Base-by-base conservation (phyloP, 2,329 filamentous ascomycete species). In the Colletotrichum falcatum region DNA sequence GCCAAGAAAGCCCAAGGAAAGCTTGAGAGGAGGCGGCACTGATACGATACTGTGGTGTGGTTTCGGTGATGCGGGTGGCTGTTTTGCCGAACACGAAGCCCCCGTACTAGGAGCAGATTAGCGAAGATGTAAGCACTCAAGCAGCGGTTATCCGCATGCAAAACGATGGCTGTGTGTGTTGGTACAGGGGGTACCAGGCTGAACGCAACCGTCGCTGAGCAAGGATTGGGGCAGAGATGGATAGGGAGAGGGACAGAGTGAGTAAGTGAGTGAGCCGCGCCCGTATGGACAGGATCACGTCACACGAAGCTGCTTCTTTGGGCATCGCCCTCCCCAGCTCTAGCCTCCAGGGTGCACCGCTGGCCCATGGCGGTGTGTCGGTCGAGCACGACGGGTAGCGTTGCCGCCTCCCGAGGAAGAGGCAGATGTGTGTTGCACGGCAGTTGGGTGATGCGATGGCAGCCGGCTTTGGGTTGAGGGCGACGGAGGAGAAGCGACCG, bases 61-160 rank as follows among this genome's bases (percentile, higher is more conserved):
- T 61, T 59, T 56, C 37, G 65, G 60, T 51, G 61, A 58, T 28
- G 65, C 42, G 61, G 61, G 61, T 62, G 65, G 71, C 65, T 61
- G 65, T 26, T 20, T 39, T 68, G 56, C 63, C 62, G 37, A 48
- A 39, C 46, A 62, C 53, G 18, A 51, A 56, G 56, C 56, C 53
- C 49, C 66, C 61, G 33, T 68, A 73, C 71, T 51, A 28, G 69
- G 71, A 73, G 51, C 61, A 72, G 71, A 72, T 73, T 72, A 73
- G 71, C 71, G 71, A 73, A 65, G 28, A 39, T 18, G 48, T 53
- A 55, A 23, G 35, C 49, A 71, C 54, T 20, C 53, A 55, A 58
- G 48, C 54, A 61, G 55, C 54, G 33, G 64, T 51, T 55, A 69
- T 51, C 60, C 61, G 66, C 35, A 67, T 61, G 68, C 66, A 53